These are phyloP conservation scores for Chromera velia DNA, from an alignment of 73 alveolate species.

Conservation along the genomic window DNA sequence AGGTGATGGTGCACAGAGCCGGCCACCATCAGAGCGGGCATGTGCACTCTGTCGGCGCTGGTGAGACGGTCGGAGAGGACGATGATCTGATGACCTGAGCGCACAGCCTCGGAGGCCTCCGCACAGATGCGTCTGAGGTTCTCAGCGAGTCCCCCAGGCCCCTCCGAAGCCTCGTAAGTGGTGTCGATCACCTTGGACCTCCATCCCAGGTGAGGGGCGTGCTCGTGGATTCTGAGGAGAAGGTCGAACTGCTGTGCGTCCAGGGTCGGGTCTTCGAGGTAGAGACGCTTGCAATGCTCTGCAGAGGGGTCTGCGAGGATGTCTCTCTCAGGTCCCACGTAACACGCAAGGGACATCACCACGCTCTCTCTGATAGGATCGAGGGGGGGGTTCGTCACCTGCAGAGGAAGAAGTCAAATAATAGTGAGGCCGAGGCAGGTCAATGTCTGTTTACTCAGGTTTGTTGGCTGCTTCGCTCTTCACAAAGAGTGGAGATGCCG, in stretches of 20 bases:
- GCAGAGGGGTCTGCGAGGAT: slow-evolving; percentile 17
- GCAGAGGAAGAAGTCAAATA: no score
- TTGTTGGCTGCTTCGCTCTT: no score
- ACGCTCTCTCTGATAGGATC: slow-evolving; percentile 45
- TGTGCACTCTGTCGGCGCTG: not conserved
- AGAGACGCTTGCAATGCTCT: slow-evolving; percentile 23
- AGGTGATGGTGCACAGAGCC: slow-evolving; percentile 45
- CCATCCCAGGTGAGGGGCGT: no score
- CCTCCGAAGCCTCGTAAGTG: not conserved
- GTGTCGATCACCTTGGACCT: not conserved
- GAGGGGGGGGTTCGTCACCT: slow-evolving; percentile 50
- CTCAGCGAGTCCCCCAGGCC: slow-evolving; percentile 15
- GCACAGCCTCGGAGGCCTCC: slow-evolving; percentile 26
- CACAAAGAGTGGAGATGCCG: no score
- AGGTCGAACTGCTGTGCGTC: not conserved
- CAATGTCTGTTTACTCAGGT: no score
- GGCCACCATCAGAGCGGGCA: slow-evolving; percentile 25
- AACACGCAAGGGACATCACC: slow-evolving; percentile 40
- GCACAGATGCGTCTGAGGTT: slow-evolving; percentile 19
- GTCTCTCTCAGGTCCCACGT: slow-evolving; percentile 35
- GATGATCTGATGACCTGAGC: slow-evolving; percentile 18
- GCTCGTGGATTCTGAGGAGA: not conserved
- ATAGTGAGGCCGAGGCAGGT: no score
- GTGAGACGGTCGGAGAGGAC: slow-evolving; percentile 26
- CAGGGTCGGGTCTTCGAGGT: slow-evolving; percentile 18